Base-by-base conservation (phyloP, 768 basidiomycete genomes). In the Asterophora parasitica region DNA sequence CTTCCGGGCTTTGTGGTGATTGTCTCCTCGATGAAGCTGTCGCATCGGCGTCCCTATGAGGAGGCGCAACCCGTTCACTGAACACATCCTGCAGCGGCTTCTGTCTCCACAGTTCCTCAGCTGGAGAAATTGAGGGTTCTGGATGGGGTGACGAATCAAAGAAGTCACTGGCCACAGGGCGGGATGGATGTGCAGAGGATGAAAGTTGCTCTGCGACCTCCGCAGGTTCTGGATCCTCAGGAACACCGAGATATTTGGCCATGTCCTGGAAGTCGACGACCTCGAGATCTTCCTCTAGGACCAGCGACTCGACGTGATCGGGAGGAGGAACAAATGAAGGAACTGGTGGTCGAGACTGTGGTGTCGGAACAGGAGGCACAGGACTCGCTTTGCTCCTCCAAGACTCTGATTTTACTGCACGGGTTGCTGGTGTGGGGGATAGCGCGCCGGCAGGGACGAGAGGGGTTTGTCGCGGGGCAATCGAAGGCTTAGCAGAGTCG, bases 201-300 rank as follows among this genome's bases (percentile, higher is more conserved):
- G 8, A 62, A 50, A 51, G 56, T 33, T 56, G 39, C 17, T 62
- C 49, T 48, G 58, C 52, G 16, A 62, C 49, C 20, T 58, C 45
- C 20, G 54, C 42, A 38, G 54, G 40, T 34, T 62, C 46, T 20
- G 52, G 57, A 48, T 47, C 44, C 30, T 62, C 62, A 15, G 70
- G 40, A 39, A 67, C 67, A 23, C 77, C 81, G 9, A 86, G 72
- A 50, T 91, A 78, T 65, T 79, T 83, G 35, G 73, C 85, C 61
- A 90, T 72, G 39, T 92, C 88, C 2, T 77, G 77, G 55, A 89
- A 92, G 58, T 91, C 88, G 6, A 92, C 78, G n/a, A 86, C 77
- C 57, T 90, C 88, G 3, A 90, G 73, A 46, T 81, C 76, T 55
- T 84, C 85, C 16, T 75, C 78, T 4, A 73, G 63, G 45, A 67